Evolutionary conservation across 2,329 filamentous ascomycete genomes (phyloP).

Genomic region (Aspergillus hortae): DNA sequence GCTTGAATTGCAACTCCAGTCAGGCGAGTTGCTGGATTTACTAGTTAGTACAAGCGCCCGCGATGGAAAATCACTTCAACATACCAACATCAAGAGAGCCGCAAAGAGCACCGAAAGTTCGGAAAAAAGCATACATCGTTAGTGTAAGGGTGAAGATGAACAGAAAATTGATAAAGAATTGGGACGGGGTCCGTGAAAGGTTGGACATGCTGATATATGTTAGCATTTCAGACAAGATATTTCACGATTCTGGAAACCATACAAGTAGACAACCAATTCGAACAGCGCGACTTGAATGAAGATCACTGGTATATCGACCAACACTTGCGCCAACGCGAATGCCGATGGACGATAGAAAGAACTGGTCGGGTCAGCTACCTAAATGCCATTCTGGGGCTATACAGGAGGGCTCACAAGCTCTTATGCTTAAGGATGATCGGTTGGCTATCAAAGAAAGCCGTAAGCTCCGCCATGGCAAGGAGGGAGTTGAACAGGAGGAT

Average conservation of each 20-base stretch:
- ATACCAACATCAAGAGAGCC: constrained; percentile 48
- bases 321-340: constrained; percentile 56
- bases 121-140: constrained; percentile 55
- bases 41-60: not conserved
- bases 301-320: constrained; percentile 56
- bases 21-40: constrained; percentile 45
- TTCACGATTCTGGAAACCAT: constrained; percentile 4
- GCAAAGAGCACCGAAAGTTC: constrained; percentile 48
- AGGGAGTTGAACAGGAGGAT: constrained; percentile 62
- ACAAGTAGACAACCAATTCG: constrained; percentile 59
- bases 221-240: not conserved
- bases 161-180: constrained; percentile 60
- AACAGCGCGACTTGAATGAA: constrained; percentile 58
- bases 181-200: constrained; percentile 53
- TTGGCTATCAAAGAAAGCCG: constrained; percentile 58
- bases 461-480: constrained; percentile 59
- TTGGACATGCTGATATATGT: constrained; percentile 47
- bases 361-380: constrained; percentile 23
- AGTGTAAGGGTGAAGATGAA: constrained; percentile 54
- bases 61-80: constrained; percentile 8
- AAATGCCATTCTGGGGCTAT: not conserved
- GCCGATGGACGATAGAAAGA: constrained; percentile 64
- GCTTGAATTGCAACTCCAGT: constrained; percentile 49
- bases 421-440: constrained; percentile 69
- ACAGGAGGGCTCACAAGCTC: constrained; percentile 47